phyloP scores from a whole-genome alignment of 2,329 filamentous ascomycete species.

The Tolypocladium ophioglossoides region DNA sequence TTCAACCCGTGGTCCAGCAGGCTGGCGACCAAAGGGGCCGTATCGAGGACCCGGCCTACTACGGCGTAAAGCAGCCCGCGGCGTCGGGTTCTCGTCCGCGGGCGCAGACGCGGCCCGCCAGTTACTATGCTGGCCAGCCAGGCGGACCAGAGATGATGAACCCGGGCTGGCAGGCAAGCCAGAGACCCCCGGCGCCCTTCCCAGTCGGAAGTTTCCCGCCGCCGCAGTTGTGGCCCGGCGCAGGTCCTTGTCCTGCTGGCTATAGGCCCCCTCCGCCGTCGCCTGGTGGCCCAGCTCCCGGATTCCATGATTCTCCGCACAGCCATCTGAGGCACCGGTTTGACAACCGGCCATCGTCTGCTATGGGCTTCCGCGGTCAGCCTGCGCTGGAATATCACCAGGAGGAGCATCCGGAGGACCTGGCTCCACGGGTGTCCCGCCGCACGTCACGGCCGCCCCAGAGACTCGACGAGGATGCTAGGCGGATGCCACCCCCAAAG shows the following conservation, averaged over 20 bases:
- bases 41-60: slow-evolving; percentile 24
- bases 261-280: slow-evolving; percentile 16
- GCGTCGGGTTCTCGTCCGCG: slow-evolving; percentile 19
- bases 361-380: slow-evolving; percentile 25
- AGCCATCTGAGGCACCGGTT: slow-evolving; percentile 23
- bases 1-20: slow-evolving; percentile 22
- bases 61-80: slow-evolving; percentile 23
- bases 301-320: slow-evolving; percentile 20
- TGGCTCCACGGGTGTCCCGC: slow-evolving; percentile 23
- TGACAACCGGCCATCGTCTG: slow-evolving; percentile 24
- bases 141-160: slow-evolving; percentile 13
- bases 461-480: slow-evolving; percentile 33
- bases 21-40: slow-evolving; percentile 17
- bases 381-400: slow-evolving; percentile 19
- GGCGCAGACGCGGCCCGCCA: slow-evolving; percentile 22
- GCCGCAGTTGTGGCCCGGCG: slow-evolving; percentile 13
- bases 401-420: slow-evolving; percentile 31
- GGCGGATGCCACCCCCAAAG: slow-evolving; percentile 38
- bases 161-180: slow-evolving; percentile 16
- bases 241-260: slow-evolving; percentile 13
- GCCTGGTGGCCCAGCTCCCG: slow-evolving; percentile 14
- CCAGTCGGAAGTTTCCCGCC: slow-evolving; percentile 21
- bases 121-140: slow-evolving; percentile 23
- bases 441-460: slow-evolving; percentile 31
- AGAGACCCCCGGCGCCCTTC: slow-evolving; percentile 10